Percentiles rank a stretch among this genome's conserved stretches.
Evolutionary conservation across 179 eudicot genomes (phyloP).

Genomic region (Corrigiola litoralis): DNA sequence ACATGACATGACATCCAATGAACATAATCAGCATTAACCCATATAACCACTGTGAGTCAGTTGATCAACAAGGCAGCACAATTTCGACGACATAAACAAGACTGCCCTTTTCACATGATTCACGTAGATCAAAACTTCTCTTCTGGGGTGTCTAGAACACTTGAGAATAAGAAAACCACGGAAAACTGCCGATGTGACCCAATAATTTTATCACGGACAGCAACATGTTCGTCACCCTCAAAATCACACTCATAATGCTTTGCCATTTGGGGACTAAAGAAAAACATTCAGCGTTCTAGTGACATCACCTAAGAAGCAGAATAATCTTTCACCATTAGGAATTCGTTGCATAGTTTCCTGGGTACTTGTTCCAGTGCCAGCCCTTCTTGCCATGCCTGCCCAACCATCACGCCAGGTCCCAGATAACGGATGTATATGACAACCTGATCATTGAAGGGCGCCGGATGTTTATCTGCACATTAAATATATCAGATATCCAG

Average conservation of each 20-base stretch:
- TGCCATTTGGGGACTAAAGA: neutral
- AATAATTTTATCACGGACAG: neutral
- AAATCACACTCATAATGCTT: neutral
- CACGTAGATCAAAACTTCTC: neutral
- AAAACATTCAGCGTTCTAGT: neutral
- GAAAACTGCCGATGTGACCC: neutral
- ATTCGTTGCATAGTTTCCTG: slow-evolving; percentile 58
- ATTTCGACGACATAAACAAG: too few species aligned
- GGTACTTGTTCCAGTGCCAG: slow-evolving; percentile 61
- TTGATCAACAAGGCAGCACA: neutral
- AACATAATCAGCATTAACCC: neutral
- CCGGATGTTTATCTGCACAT: slow-evolving; percentile 63
- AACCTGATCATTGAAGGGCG: slow-evolving; percentile 72
- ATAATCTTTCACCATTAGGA: slow-evolving; percentile 69
- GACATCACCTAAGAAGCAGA: slow-evolving; percentile 5
- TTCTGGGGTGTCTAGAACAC: neutral
- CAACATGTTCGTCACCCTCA: neutral
- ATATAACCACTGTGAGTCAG: neutral
- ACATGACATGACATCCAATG: neutral
- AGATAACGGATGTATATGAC: slow-evolving; percentile 67
- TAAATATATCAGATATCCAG: slow-evolving; percentile 6
- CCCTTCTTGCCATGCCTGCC: slow-evolving; percentile 94
- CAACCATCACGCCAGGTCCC: slow-evolving; percentile 81
- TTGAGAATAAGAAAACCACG: neutral
- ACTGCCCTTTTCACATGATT: neutral